Evolutionary conservation across 192 early-diverging fungal species (phyloP), one percentile per base, ranked within the genome.

Genomic region (Cetraspora pellucida): DNA sequence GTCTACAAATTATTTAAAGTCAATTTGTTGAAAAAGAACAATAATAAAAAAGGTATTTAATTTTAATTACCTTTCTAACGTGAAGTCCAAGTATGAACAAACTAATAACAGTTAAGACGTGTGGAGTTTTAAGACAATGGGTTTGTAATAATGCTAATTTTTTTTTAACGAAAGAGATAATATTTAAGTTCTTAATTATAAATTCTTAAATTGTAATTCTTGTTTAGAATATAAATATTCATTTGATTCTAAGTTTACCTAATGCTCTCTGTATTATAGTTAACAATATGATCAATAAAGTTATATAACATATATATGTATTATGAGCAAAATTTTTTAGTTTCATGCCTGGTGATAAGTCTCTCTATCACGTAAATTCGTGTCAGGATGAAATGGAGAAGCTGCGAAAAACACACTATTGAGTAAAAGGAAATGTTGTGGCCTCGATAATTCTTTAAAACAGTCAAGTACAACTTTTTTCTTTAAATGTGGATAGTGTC

Each of bases 381-480:
- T 23, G 37, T 64, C 45, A 10, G 57, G 23, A 47, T 75, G 58
- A 63, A 75, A 75, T 43, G 74, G 74, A 3, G 74, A 61, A 49
- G 74, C 74, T 31, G 74, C 74, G 49, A 75, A 75, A 19, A 75
- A 64, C 8, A 75, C 25, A 7, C 74, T 75, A 75, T 75, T 75
- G 14, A 75, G 60, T 45, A 75, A 46, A 75, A 75, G 74, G 19
- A 75, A 75, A 49, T 75, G 74, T 75, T 75, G 60, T 49, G 74
- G 74, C 16, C 13, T 75, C 52, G 74, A 75, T 45, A 75, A 50
- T 50, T 75, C 31, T 28, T n/a, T 50, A 21, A 63, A 43, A 31
- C 59, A 75, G 30, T 75, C 59, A 23, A 44, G 16, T 19, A 75
- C 74, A 61, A 64, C 25, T 25, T 64, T 75, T 57, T 44, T 72